Base-by-base conservation (phyloP, 1,284 basidiomycete genomes). In the Tilletia walkeri region DNA sequence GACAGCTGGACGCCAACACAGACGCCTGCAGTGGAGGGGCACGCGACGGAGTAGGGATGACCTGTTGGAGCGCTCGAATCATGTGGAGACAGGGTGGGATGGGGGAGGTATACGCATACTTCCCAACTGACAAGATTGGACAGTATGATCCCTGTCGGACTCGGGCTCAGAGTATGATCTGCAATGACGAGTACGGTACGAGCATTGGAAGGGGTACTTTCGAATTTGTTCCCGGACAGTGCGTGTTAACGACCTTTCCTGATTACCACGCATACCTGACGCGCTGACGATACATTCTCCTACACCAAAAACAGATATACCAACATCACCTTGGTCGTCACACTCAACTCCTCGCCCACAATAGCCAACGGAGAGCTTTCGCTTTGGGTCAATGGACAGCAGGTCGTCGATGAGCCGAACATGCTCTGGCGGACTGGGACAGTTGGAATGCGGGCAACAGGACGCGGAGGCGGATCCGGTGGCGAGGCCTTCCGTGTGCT, bases 1-100 rank as follows among this genome's bases (percentile, higher is more conserved):
- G 54, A 10, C n/a, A 56, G 24, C 54, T 56, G 5, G 68, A 69
- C 30, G 68, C 68, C 20, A 65, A 69, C 54, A 69, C 68, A 36
- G 53, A 63, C 48, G 41, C 38, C 20, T 69, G 68, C 65, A 50
- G 47, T 1, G 68, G 68, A 16, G 68, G 68, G 6, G 53, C 68
- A 4, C 84, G 84, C 16, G 85, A 85, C 10, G 76, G 79, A 61
- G 74, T 81, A 56, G 82, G 84, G 59, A 74, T 78, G 30, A 71
- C 63, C n/a, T 85, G 84, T 75, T 86, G 84, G 79, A 81, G 78
- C 20, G 76, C 80, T 2, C 73, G 85, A 66, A 70, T 84, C 61
- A 86, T 86, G 85, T 85, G 84, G 82, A 50, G 82, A 61, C 69
- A 73, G 20, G 74, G 76, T 9, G 68, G 68, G 14, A 16, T 18